phyloP scores from a whole-genome alignment of 768 basidiomycete genomes.

The Phylloporus sp. region DNA sequence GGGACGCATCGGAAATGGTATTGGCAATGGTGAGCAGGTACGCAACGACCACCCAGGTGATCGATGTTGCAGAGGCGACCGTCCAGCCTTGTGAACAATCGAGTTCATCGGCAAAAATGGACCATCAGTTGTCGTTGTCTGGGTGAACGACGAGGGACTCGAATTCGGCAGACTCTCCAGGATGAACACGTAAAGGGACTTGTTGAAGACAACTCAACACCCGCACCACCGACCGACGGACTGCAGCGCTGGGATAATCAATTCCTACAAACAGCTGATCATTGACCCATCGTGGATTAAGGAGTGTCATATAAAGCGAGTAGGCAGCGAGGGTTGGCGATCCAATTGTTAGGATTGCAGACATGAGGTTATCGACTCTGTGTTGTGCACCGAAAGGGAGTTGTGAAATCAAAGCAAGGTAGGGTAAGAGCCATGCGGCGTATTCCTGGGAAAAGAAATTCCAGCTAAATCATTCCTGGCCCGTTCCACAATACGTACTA shows the following conservation, averaged over 20 bases:
- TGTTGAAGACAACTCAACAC: constrained; percentile 40
- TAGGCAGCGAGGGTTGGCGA: constrained; percentile 45
- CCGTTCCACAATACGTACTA: constrained; percentile 10
- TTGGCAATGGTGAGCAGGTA: constrained; percentile 25
- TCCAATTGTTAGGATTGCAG: constrained; percentile 42
- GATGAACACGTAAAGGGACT: constrained; percentile 18
- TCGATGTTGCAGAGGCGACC: constrained; percentile 36
- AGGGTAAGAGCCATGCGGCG: constrained; percentile 45
- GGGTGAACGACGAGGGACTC: constrained; percentile 39
- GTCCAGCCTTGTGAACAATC: constrained; percentile 40
- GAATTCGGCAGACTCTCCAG: constrained; percentile 4
- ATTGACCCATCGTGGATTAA: constrained; percentile 13
- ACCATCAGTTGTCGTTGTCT: constrained; percentile 43
- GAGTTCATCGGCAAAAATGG: constrained; percentile 25
- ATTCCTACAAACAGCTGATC: neutral
- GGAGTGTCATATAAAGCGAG: constrained; percentile 19
- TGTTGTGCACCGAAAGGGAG: constrained; percentile 45
- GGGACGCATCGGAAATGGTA: constrained; percentile 13
- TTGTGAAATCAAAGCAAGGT: constrained; percentile 46
- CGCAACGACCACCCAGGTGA: constrained; percentile 43
- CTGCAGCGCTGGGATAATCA: neutral
- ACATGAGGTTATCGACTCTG: constrained; percentile 38
- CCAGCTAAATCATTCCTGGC: constrained; percentile 19
- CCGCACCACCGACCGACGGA: constrained; percentile 20
- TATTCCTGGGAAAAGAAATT: constrained; percentile 32